Evolutionary conservation across 2,329 filamentous ascomycete species (phyloP).

Genomic region (Hymenoscyphus salicellus): DNA sequence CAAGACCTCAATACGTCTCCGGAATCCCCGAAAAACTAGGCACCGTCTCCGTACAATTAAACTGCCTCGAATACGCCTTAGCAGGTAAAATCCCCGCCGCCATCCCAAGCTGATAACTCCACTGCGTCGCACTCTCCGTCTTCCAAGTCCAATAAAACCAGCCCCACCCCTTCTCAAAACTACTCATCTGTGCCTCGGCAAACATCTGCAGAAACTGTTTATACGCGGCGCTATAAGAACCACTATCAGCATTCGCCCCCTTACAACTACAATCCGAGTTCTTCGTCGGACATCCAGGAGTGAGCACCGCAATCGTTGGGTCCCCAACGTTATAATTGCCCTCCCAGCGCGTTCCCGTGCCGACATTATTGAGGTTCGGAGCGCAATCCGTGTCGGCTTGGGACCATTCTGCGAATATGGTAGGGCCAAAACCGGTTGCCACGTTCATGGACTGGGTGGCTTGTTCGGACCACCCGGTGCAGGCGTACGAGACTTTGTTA

Average conservation of each 20-base stretch:
- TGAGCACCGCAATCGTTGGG: conserved; percentile 51
- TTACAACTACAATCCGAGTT: conserved; percentile 68
- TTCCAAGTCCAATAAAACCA: conserved; percentile 99
- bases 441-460: conserved; percentile 68
- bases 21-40: conserved; percentile 52
- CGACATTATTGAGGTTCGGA: conserved; percentile 81
- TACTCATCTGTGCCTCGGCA: conserved; percentile 92
- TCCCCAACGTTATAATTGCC: conserved; percentile 75
- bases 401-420: conserved; percentile 93
- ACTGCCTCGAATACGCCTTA: conserved; percentile 68
- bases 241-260: conserved; percentile 70
- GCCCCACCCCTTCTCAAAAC: conserved; percentile 88
- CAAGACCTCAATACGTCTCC: conserved; percentile 56
- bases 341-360: conserved; percentile 85
- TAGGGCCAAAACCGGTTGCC: conserved; percentile 81
- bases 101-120: conserved; percentile 84
- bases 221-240: conserved; percentile 67
- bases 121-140: conserved; percentile 80
- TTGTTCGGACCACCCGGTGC: conserved; percentile 81
- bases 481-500: conserved; percentile 83
- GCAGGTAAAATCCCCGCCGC: conserved; percentile 74
- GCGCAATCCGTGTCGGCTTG: conserved; percentile 97
- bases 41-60: conserved; percentile 59
- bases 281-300: conserved; percentile 71
- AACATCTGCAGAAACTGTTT: conserved; percentile 85